phyloP scores from a whole-genome alignment of 768 basidiomycete species.

The Lactarius evosmus region DNA sequence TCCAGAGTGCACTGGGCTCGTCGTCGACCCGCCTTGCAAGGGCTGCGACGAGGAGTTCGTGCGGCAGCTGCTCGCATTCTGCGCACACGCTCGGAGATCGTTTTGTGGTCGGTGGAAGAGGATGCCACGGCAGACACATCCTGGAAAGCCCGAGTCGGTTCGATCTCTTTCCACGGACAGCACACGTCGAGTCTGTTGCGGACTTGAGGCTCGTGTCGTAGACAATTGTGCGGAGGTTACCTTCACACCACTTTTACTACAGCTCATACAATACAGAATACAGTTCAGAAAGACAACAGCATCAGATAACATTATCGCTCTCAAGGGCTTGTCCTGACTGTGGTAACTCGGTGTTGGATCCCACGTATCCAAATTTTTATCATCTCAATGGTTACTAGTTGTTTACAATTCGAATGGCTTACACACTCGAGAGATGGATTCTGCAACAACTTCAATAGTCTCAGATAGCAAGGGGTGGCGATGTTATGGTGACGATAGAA shows the following conservation, averaged over 20 bases:
- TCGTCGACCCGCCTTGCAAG: conserved; percentile 92
- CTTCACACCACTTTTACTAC: too few species aligned
- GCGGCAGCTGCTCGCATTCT: conserved; percentile 65
- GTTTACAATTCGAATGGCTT: too few species aligned
- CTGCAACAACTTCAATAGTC: too few species aligned
- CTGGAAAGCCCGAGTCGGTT: conserved; percentile 85
- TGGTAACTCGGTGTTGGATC: conserved; percentile 43
- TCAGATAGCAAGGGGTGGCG: too few species aligned
- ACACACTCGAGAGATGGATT: too few species aligned
- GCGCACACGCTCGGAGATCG: conserved; percentile 67
- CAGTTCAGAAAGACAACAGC: too few species aligned
- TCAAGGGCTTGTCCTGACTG: conserved; percentile 29
- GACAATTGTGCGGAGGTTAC: too few species aligned
- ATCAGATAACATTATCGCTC: conserved; percentile 39
- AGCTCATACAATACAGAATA: not conserved
- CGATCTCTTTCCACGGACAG: conserved; percentile 92
- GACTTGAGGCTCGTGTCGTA: conserved; percentile 50
- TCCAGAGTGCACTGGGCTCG: conserved; percentile 56
- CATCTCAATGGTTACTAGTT: too few species aligned
- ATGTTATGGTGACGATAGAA: too few species aligned
- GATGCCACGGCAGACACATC: too few species aligned
- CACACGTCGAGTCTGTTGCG: conserved; percentile 34
- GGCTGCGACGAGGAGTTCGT: conserved; percentile 94
- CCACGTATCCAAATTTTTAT: conserved; percentile 37
- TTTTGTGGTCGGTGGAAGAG: conserved; percentile 42